Conservation (phyloP, 495 filamentous ascomycete species). For the Penicillium malachiteum region DNA sequence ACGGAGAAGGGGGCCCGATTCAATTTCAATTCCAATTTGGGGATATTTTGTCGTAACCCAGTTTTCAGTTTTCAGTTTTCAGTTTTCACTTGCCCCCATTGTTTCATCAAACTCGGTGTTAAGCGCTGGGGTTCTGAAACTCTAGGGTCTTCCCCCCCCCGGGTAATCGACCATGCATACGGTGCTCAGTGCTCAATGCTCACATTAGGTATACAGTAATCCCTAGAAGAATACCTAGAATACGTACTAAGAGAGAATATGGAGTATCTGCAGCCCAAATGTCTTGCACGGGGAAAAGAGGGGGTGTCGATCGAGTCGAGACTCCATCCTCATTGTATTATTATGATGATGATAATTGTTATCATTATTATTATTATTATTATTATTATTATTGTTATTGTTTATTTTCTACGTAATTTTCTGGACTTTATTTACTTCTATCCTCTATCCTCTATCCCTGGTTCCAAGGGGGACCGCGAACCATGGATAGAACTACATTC, state of each 20-base stretch:
- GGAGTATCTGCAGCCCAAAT: slow-evolving; percentile 6
- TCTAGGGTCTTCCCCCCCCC: not conserved
- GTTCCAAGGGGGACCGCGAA: slow-evolving; percentile 12
- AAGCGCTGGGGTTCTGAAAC: slow-evolving; percentile 6
- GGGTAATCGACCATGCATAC: slow-evolving; percentile 8
- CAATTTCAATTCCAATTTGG: too few species aligned
- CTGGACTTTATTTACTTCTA: not conserved
- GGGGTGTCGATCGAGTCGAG: slow-evolving; percentile 12
- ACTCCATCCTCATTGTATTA: slow-evolving; percentile 13
- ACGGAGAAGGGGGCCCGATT: too few species aligned
- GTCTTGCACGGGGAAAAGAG: slow-evolving; percentile 18
- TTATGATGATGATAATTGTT: too few species aligned
- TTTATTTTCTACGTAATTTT: not conserved
- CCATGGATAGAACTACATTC: too few species aligned
- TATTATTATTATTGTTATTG: too few species aligned
- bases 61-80: too few species aligned
- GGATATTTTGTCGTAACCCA: too few species aligned
- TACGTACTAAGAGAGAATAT: too few species aligned
- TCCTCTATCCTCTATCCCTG: slow-evolving; percentile 20
- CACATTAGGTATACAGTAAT: too few species aligned
- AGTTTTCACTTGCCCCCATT: too few species aligned
- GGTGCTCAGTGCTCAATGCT: too few species aligned
- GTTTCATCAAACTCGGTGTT: not conserved
- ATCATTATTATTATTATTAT: too few species aligned
- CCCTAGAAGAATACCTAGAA: not conserved